Conservation (phyloP, 2,329 filamentous ascomycete species). For the Arthroderma sp. region DNA sequence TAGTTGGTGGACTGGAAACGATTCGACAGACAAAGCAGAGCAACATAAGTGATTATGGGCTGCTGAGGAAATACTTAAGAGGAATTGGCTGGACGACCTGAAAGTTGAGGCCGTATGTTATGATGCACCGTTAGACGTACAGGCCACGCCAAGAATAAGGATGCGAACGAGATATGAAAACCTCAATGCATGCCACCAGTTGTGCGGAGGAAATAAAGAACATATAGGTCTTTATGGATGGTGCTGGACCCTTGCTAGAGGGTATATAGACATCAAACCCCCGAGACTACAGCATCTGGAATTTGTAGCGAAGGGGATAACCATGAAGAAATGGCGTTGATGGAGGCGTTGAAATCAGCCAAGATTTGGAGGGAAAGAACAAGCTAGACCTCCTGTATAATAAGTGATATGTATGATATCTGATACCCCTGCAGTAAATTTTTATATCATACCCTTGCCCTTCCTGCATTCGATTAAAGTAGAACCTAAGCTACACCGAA, state of each 20-base stretch:
- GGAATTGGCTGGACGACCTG: background rate
- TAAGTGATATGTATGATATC: background rate
- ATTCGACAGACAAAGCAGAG: background rate
- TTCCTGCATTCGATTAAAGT: background rate
- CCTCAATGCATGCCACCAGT: background rate
- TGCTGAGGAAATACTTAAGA: background rate
- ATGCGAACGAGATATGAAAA: no score
- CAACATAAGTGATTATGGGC: background rate
- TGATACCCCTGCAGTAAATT: background rate
- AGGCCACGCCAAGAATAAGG: background rate
- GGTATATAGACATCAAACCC: background rate
- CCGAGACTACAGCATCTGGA: background rate
- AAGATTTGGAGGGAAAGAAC: background rate
- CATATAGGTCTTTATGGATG: background rate
- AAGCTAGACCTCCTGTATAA: background rate
- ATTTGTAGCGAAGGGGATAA: background rate
- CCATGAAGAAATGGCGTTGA: background rate
- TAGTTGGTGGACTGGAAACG: constrained; percentile 7
- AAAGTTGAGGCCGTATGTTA: background rate
- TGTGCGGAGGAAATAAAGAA: background rate
- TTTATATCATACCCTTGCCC: background rate
- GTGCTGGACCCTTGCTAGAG: background rate
- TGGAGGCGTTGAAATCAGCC: background rate
- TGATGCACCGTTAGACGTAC: background rate
- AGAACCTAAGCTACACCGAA: background rate